A percentile compares a stretch with the other conserved stretches of the same genome.
Evolutionary conservation across 371 early-diverging fungal genomes (phyloP).

Genomic region (Circinella minor): DNA sequence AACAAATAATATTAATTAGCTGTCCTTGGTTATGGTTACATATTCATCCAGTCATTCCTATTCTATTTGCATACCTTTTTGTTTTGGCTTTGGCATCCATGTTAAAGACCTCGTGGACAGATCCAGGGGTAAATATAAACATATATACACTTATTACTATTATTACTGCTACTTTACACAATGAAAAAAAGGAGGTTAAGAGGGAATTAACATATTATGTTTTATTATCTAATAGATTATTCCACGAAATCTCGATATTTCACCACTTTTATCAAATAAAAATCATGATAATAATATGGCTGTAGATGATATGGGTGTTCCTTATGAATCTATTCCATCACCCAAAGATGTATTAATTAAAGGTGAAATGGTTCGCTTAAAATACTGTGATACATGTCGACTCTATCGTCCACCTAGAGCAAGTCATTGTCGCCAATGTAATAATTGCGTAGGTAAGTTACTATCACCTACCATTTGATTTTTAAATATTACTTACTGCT

Average conservation of each 20-base stretch:
- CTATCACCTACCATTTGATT: not conserved
- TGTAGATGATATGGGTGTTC: conserved; percentile 41
- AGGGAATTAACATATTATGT: not conserved
- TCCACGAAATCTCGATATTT: conserved; percentile 73
- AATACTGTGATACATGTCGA: conserved; percentile 88
- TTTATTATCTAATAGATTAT: conserved; percentile 55
- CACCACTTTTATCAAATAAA: conserved; percentile 24
- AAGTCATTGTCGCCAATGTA: conserved; percentile 88
- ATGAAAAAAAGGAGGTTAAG: no score
- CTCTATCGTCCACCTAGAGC: conserved; percentile 90
- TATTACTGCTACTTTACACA: no score
- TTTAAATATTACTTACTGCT: no score
- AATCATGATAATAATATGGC: conserved; percentile 24
- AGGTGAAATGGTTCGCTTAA: conserved; percentile 65
- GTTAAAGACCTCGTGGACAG: conserved; percentile 86
- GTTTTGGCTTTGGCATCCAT: conserved; percentile 72
- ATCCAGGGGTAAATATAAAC: conserved; percentile 75
- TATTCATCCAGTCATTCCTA: conserved; percentile 64
- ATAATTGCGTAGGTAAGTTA: conserved; percentile 85
- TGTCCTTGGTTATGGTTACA: conserved; percentile 73
- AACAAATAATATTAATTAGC: conserved; percentile 22
- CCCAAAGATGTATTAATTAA: conserved; percentile 71
- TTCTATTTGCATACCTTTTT: conserved; percentile 78
- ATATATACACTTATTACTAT: not conserved
- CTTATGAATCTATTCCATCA: conserved; percentile 39